Base-by-base conservation (phyloP, 345 rosid genomes). In the Leavenworthia alabamica region DNA sequence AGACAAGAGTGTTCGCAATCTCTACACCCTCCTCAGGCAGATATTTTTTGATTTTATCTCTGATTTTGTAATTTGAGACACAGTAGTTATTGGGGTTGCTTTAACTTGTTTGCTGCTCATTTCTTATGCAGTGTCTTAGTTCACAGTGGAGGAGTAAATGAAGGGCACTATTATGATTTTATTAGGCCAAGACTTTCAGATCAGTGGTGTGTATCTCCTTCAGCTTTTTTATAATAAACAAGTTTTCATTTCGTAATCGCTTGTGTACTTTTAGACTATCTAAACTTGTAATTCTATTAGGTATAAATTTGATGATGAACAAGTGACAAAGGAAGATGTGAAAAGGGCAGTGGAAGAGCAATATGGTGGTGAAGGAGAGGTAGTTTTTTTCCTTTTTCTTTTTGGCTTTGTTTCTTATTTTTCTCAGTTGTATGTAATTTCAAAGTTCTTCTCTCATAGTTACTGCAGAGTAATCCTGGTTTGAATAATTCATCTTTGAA, bases 321-420 rank as follows among this genome's bases (percentile, higher is more conserved):
- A 97, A 41, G 99, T 93, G 56, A 93, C 99, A 12, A 93, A 93
- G 76, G 99, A 89, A 81, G 94, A 89, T 64, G 56, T 76, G 65
- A 86, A 85, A 73, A 89, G 88, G 77, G 97, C 91, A 57, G 70
- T 93, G 67, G 99, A 93, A 64, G 99, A 93, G 75, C 99, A 93
- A 66, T 93, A 93, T 80, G 99, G 99, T 43, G 99, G 99, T 56
- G 99, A 93, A 74, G 99, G 89, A 78, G 99, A 93, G 97, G 99
- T 93, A 70, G 9, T 65, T 65, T 19, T 22, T 40, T 22, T 44
- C 37, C 53, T 37, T 41, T 57, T 73, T 61, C 40, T 11, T 20
- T 15, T 58, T 71, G 59, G 52, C 28, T 46, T 31, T 52, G 57
- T 52, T 10, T 45, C 33, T 52, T 43, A 24, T 9, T 50, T 40